Base-by-base conservation (phyloP, 352 stramenopile species). In the Phytopythium montanum region DNA sequence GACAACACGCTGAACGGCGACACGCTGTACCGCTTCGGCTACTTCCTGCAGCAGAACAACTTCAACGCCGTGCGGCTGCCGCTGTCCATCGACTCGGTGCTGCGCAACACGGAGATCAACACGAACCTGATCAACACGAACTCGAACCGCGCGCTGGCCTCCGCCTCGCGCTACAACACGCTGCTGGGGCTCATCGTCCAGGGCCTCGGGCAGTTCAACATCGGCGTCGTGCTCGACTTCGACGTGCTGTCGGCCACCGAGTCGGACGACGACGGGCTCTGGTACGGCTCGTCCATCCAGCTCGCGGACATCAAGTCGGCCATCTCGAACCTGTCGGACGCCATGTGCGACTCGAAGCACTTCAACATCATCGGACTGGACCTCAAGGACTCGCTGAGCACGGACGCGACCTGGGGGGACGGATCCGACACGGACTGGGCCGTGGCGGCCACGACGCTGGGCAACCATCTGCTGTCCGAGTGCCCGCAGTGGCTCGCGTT, bases 301-400 rank as follows among this genome's bases (percentile, higher is more conserved):
- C 53, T 92, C 10, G 61, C 59, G 10, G 82, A 95, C 48, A 93
- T 90, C 67, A 81, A 93, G 69, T 78, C 66, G 8, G 80, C 85
- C n/a, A 90, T 95, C 68, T 73, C 79, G 52, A 90, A 76, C 53
- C 64, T 95, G 42, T 72, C 81, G 9, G 70, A 78, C 38, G 78
- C 73, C 33, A 67, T 95, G 51, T 95, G 85, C 62, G 76, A 92
- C 64, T 75, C 69, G 54, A 90, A 82, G 60, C 81, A 95, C 68
- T 95, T 82, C 46, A 95, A 95, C 65, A 75, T 95, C 51, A 89
- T 95, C 48, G 85, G 85, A 21, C 77, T 95, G 56, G 85, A 95
- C 39, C 75, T 95, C 25, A 95, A 95, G 66, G 81, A 93, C 60
- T 61, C 72, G 19, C 41, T 88, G 9, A 79, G 79, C 48, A 75